phyloP scores from a whole-genome alignment of 2,329 filamentous ascomycete species.

The Exophiala spinifera region DNA sequence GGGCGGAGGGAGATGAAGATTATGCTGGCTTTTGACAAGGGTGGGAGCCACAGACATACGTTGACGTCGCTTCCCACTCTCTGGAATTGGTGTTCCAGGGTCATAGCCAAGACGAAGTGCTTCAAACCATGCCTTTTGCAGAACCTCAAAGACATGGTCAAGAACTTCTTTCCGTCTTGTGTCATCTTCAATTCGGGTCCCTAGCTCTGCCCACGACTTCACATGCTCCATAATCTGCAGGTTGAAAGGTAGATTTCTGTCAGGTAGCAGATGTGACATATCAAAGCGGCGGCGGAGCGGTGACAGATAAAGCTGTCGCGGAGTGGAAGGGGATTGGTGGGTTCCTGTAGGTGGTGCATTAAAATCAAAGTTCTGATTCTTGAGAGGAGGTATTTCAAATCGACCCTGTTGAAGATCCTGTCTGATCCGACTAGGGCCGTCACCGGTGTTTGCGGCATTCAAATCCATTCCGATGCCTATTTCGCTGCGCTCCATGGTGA shows the following conservation, averaged over 20 bases:
- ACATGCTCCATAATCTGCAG: conserved; percentile 21
- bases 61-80: background rate
- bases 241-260: conserved; percentile 19
- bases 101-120: conserved; percentile 19
- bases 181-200: conserved; percentile 19
- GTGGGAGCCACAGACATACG: background rate
- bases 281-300: conserved; percentile 7
- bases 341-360: background rate
- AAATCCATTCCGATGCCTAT: background rate
- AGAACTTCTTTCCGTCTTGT: conserved; percentile 19
- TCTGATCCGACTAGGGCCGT: background rate
- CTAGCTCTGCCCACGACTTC: conserved; percentile 22
- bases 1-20: background rate
- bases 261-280: conserved; percentile 8
- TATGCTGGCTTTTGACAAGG: background rate
- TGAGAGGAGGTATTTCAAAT: conserved; percentile 9
- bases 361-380: background rate
- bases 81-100: background rate
- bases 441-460: background rate
- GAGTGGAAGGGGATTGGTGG: conserved; percentile 3
- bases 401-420: conserved; percentile 8
- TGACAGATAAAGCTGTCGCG: background rate
- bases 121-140: conserved; percentile 25
- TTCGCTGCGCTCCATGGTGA: no score
- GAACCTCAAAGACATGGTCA: conserved; percentile 19